These are phyloP conservation scores for Podospora didyma DNA, from an alignment of 495 filamentous ascomycete genomes.

Conservation along the genomic window DNA sequence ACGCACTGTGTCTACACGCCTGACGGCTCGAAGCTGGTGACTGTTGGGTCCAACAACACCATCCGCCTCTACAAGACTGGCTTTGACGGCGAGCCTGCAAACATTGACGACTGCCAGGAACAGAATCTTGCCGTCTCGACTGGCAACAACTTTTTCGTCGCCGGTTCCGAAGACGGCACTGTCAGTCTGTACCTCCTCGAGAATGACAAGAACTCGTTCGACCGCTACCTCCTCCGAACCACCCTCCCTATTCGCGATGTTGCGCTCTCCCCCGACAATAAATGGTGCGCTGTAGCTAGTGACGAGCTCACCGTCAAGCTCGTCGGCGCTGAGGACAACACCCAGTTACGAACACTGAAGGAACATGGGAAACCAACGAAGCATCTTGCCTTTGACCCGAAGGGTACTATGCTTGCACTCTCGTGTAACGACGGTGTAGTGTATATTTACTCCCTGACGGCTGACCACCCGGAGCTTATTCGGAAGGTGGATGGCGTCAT, in stretches of 20 bases:
- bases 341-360: conserved; percentile 65
- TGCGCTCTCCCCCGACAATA: conserved; percentile 72
- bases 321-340: conserved; percentile 75
- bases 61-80: conserved; percentile 88
- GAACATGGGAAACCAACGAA: conserved; percentile 83
- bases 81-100: conserved; percentile 83
- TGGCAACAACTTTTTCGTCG: conserved; percentile 77
- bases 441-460: conserved; percentile 81
- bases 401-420: conserved; percentile 67
- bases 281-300: conserved; percentile 94
- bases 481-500: conserved; percentile 85
- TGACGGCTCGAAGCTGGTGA: conserved; percentile 61
- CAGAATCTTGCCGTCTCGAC: conserved; percentile 73
- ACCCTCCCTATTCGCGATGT: conserved; percentile 83
- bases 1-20: conserved; percentile 54
- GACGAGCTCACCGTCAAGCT: conserved; percentile 91
- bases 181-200: conserved; percentile 81
- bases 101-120: conserved; percentile 83
- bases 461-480: conserved; percentile 75
- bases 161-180: conserved; percentile 88
- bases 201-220: conserved; percentile 65
- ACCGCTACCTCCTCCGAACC: conserved; percentile 74
- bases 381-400: conserved; percentile 84
- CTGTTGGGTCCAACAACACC: conserved; percentile 83
- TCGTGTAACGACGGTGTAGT: conserved; percentile 85